Base-by-base conservation (phyloP, 495 filamentous ascomycete species). In the Aspergillus steynii region DNA sequence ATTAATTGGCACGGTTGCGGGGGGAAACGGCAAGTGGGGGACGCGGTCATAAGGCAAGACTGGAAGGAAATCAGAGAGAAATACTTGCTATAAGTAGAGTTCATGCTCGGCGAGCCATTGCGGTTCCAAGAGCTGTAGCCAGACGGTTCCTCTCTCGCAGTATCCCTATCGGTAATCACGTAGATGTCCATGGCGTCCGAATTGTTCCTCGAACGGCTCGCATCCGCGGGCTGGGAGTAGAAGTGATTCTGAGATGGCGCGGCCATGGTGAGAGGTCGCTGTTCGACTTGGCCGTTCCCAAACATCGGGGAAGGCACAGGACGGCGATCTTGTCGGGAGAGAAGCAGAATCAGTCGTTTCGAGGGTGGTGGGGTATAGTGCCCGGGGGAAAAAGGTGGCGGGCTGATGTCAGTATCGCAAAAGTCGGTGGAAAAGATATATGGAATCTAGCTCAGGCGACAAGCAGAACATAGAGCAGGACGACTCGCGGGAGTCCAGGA, bases 101-200 rank as follows among this genome's bases (percentile, higher is more conserved):
- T 64, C 58, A 61, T 58, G 50, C 58, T 60, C 14, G 68, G 64
- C 54, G 70, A 78, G 20, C 71, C 74, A 70, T 74, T 72, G 59
- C 64, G 77, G 25, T 65, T 66, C 59, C 68, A 74, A 26, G 68
- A 61, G 12, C 60, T 70, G 50, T 57, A 60, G 48, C 31, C 58
- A 50, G 65, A 55, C 5, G 61, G 59, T 48, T 72, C 63, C 56
- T 65, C 64, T 27, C 71, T 67, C 9, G 64, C 45, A 5, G 70
- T 69, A 59, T 76, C 72, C 64, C 73, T 65, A 51, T 78, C 74
- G 26, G 75, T 74, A 57, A 80, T 71, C 50, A 61, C 63, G 51
- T 78, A 72, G 56, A 80, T 73, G 29, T 78, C 76, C 77, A 80
- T 80, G 3, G 76, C 75, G 7, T 76, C 74, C 5, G 77, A 80